Conservation (phyloP, 768 basidiomycete genomes). For the Lactifluus piperatus region DNA sequence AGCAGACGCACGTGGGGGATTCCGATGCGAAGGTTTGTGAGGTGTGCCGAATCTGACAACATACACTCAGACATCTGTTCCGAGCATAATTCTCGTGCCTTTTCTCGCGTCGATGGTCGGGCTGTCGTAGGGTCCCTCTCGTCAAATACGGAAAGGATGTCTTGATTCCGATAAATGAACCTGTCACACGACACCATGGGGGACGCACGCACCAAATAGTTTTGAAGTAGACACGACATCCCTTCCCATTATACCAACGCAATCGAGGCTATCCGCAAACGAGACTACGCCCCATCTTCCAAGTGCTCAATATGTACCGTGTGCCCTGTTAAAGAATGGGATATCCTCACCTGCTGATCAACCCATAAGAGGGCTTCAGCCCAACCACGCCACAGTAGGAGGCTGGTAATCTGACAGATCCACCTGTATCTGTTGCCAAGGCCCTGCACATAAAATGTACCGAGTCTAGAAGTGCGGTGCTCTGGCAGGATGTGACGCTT, state of each 20-base stretch:
- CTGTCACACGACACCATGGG: not conserved
- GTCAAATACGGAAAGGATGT: conserved; percentile 41
- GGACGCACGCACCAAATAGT: conserved; percentile 66
- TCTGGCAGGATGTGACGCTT: conserved; percentile 27
- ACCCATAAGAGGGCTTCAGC: conserved; percentile 90
- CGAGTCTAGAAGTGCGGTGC: not conserved
- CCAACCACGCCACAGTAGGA: conserved; percentile 91
- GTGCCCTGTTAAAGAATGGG: not conserved
- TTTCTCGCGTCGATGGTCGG: conserved; percentile 30
- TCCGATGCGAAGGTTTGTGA: conserved; percentile 59
- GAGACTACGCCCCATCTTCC: conserved; percentile 82
- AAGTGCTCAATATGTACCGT: not conserved
- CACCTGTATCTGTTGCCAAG: conserved; percentile 90
- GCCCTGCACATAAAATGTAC: conserved; percentile 43
- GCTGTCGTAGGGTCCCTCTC: conserved; percentile 68
- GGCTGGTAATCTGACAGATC: conserved; percentile 87
- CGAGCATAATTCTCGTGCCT: conserved; percentile 25
- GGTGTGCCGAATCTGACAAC: conserved; percentile 3
- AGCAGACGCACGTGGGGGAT: conserved; percentile 52
- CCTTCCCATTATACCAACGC: conserved; percentile 73
- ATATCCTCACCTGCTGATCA: conserved; percentile 69
- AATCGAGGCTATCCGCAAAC: conserved; percentile 92
- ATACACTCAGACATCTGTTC: conserved; percentile 5
- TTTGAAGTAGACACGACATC: conserved; percentile 39
- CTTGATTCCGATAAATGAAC: conserved; percentile 21